Evolutionary conservation across 208 protist genomes (phyloP), one percentile per base, ranked within the genome.

Genomic region (Wallacemonas sp.): DNA sequence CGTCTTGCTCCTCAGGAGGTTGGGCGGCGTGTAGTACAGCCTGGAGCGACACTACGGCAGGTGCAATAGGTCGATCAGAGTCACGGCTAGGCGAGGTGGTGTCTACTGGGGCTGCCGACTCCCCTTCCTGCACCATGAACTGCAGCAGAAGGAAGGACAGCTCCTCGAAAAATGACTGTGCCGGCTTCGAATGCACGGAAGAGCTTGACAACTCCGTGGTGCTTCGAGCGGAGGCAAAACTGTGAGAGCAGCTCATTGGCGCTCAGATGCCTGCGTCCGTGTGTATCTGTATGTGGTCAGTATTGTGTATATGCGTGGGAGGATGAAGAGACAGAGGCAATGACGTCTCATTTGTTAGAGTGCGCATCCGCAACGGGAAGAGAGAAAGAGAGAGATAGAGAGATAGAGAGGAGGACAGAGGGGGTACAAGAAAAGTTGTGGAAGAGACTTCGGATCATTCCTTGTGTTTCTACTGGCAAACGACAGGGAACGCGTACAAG

Each of bases 121-220:
- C 51, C 8, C 0, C 28, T 62, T 55, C 63, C 46, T 59, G 63
- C 38, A 44, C 56, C 8, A 71, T 26, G 58, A 71, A 71, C 30
- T 68, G 46, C 0, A 68, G 49, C 28, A 68, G 36, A 12, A 68
- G 38, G 30, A 67, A 67, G 28, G 62, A 44, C 17, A 67, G 58
- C 30, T 67, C 62, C 27, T 67, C 62, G 14, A 67, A 31, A 39
- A 67, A 64, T 8, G 27, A 21, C 30, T 58, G 51, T 21, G 51
- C 12, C 9, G 28, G 5, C 31, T 38, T 34, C 0, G 51, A 30
- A 24, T 6, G 30, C 19, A 14, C 17, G 12, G 51, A 58, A n/a
- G 17, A 34, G n/a, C 3, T 5, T 22, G 51, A 58, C 4, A 31
- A 58, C n/a, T 6, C 19, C 4, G 51, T 15, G 28, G 9, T 31